Conservation (phyloP, 257 asterid genomes). For the Nicotiana obtusifolia region DNA sequence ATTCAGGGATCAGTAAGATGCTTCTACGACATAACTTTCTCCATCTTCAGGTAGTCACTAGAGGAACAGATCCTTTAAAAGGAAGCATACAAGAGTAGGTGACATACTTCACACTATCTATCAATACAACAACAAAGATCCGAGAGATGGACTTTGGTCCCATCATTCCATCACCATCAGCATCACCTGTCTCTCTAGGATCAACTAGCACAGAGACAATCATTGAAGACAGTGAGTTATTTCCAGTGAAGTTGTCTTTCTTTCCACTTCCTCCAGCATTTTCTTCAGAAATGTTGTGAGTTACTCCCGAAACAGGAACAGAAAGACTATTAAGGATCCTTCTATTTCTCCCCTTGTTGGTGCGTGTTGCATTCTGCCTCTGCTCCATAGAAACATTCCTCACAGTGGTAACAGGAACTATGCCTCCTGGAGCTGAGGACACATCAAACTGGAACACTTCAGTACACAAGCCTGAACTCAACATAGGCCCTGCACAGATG, state of each 20-base stretch:
- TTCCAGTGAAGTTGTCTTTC: conserved; percentile 28
- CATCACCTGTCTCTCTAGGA: conserved; percentile 80
- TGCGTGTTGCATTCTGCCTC: conserved; percentile 35
- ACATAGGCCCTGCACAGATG: conserved; percentile 53
- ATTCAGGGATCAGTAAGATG: conserved; percentile 1
- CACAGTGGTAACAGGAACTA: conserved; percentile 40
- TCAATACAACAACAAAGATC: conserved; percentile 75
- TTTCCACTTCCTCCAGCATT: conserved; percentile 28
- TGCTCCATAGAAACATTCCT: conserved; percentile 40
- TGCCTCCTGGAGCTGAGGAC: conserved; percentile 46
- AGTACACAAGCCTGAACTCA: conserved; percentile 75
- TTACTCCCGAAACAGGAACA: conserved; percentile 33
- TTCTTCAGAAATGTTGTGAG: conserved; percentile 47
- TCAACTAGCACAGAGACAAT: conserved; percentile 91
- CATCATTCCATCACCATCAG: conserved; percentile 67
- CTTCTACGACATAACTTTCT: neutral
- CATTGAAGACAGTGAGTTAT: conserved; percentile 45
- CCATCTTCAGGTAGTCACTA: conserved; percentile 49
- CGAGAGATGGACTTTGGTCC: conserved; percentile 72
- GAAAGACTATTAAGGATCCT: conserved; percentile 56
- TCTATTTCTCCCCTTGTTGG: conserved; percentile 42
- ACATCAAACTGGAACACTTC: conserved; percentile 78
- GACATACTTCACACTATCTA: conserved; percentile 89
- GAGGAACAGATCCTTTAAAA: conserved; percentile 60
- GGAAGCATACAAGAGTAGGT: conserved; percentile 96